phyloP scores from a whole-genome alignment of 2,329 filamentous ascomycete genomes.

The Thelonectria blattea region DNA sequence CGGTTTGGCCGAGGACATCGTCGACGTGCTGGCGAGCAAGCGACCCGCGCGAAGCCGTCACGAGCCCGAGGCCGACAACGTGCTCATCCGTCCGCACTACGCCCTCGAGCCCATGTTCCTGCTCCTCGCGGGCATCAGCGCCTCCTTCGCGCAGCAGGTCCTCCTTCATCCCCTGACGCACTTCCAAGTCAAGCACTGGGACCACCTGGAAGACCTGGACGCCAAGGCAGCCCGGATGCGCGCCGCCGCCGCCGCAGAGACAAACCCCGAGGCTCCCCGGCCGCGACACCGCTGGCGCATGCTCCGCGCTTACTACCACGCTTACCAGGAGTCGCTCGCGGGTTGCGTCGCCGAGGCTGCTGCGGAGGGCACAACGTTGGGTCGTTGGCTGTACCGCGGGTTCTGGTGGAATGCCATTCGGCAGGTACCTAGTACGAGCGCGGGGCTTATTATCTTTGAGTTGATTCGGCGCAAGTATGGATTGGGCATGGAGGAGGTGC shows the following conservation, averaged over 20 bases:
- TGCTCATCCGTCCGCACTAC: constrained; percentile 74
- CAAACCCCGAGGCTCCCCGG: constrained; percentile 38
- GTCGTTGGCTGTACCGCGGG: constrained; percentile 71
- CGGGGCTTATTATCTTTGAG: constrained; percentile 80
- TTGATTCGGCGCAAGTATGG: constrained; percentile 76
- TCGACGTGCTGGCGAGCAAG: constrained; percentile 56
- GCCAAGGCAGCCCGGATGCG: constrained; percentile 58
- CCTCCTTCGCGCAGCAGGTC: constrained; percentile 71
- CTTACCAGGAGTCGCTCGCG: constrained; percentile 71
- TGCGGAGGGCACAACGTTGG: constrained; percentile 60
- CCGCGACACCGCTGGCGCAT: constrained; percentile 55
- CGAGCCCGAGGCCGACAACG: constrained; percentile 34
- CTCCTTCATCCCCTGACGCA: constrained; percentile 75
- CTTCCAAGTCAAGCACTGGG: constrained; percentile 75
- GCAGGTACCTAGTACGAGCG: constrained; percentile 78
- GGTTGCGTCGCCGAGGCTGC: constrained; percentile 65
- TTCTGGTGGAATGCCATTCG: constrained; percentile 76
- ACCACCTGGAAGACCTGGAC: constrained; percentile 74
- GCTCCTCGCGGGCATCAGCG: constrained; percentile 70
- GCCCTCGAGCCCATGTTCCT: constrained; percentile 76
- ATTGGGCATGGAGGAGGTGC: constrained; percentile 64
- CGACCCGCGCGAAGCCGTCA: constrained; percentile 42
- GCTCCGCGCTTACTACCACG: constrained; percentile 70
- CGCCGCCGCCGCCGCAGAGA: constrained; percentile 37
- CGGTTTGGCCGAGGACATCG: constrained; percentile 57